Conservation (phyloP, 768 basidiomycete genomes). For the Rubroboletus satanas region DNA sequence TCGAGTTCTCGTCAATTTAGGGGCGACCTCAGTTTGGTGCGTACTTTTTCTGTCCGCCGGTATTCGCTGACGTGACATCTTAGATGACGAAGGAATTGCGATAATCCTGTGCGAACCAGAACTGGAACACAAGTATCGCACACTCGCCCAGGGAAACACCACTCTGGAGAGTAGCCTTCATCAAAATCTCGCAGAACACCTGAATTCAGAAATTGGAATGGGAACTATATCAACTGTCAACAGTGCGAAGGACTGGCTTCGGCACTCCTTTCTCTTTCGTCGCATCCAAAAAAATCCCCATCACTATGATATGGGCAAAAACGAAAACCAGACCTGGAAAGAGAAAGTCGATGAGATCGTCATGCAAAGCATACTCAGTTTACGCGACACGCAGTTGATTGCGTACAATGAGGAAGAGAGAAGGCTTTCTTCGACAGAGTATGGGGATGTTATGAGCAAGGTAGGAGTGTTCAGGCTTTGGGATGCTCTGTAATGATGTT, state of each 20-base stretch:
- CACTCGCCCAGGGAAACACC: conserved; percentile 65
- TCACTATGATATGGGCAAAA: conserved; percentile 65
- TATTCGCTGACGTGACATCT: neutral
- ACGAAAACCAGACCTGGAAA: conserved; percentile 59
- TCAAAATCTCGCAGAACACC: conserved; percentile 77
- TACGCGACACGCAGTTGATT: conserved; percentile 62
- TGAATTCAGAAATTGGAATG: conserved; percentile 91
- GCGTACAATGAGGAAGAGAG: conserved; percentile 40
- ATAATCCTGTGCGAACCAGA: conserved; percentile 78
- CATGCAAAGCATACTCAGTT: conserved; percentile 53
- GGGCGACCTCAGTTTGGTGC: conserved; percentile 89
- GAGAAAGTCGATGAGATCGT: conserved; percentile 71
- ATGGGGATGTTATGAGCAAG: conserved; percentile 86
- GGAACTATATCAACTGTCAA: conserved; percentile 70
- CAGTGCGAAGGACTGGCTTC: conserved; percentile 80
- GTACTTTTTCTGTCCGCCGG: conserved; percentile 1
- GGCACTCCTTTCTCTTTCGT: conserved; percentile 80
- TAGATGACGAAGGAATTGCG: conserved; percentile 80
- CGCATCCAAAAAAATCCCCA: conserved; percentile 80
- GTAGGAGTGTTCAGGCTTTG: conserved; percentile 34
- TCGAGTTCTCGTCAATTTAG: conserved; percentile 31
- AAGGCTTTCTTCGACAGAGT: conserved; percentile 61
- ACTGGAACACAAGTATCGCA: conserved; percentile 67
- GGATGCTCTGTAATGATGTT: conserved; percentile 4
- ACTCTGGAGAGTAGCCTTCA: conserved; percentile 86